Conservation (phyloP, 768 basidiomycete genomes). For the Trametes coccinea region DNA sequence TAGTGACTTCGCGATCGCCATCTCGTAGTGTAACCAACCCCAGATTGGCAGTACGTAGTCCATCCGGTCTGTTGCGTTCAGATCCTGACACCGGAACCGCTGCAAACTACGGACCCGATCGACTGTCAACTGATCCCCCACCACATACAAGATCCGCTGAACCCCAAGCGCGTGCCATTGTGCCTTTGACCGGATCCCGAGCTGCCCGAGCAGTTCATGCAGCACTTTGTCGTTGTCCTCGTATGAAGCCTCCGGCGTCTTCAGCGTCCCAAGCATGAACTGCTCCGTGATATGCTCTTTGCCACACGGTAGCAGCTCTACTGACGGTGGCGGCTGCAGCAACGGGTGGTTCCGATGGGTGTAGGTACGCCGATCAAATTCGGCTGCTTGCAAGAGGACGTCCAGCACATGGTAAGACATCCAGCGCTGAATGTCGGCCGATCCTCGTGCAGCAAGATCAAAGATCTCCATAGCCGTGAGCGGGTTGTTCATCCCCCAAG, state of each 20-base stretch:
- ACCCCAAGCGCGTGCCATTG: neutral
- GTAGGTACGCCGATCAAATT: constrained; percentile 7
- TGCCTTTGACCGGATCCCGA: neutral
- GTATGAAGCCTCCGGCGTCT: constrained; percentile 29
- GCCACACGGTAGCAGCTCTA: constrained; percentile 22
- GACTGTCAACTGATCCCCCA: constrained; percentile 39
- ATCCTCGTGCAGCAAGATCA: neutral
- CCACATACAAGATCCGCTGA: neutral
- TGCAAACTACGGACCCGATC: constrained; percentile 41
- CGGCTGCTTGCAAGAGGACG: neutral
- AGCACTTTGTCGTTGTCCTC: constrained; percentile 24
- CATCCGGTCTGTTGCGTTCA: constrained; percentile 40
- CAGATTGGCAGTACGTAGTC: constrained; percentile 36
- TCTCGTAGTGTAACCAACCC: constrained; percentile 43
- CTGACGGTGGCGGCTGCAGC: constrained; percentile 15
- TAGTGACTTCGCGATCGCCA: constrained; percentile 24
- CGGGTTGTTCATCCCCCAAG: neutral
- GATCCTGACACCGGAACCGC: constrained; percentile 36
- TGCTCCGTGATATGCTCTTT: constrained; percentile 5
- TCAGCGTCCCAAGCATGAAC: constrained; percentile 23
- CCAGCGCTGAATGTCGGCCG: neutral
- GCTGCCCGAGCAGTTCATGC: constrained; percentile 18
- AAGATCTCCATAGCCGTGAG: neutral
- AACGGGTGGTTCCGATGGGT: neutral
- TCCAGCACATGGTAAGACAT: neutral